phyloP scores from a whole-genome alignment of 176 grass and related monocot species.

The Olyra latifolia region DNA sequence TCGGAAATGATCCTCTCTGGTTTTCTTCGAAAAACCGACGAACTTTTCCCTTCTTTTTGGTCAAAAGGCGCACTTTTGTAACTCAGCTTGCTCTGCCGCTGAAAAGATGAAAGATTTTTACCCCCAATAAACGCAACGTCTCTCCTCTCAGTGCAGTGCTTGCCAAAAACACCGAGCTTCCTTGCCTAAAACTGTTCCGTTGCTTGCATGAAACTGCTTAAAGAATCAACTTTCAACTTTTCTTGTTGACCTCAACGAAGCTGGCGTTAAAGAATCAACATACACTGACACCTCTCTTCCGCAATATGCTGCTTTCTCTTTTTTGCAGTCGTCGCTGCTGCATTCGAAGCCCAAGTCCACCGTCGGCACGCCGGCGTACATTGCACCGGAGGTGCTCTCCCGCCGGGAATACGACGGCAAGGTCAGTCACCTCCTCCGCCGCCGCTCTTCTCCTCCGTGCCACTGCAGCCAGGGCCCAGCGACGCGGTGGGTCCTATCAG shows the following conservation, averaged over 20 bases:
- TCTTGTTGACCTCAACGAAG: background rate
- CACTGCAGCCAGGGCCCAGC: background rate
- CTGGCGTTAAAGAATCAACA: too few relatives aligned
- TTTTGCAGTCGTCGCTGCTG: conserved; percentile 72
- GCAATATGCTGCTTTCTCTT: background rate
- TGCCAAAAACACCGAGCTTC: background rate
- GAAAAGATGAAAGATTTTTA: conserved; percentile 7
- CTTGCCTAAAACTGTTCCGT: background rate
- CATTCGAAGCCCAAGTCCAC: conserved; percentile 94
- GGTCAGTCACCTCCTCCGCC: conserved; percentile 49
- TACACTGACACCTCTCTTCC: conserved; percentile 12
- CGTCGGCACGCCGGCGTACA: conserved; percentile 90
- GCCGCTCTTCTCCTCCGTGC: background rate
- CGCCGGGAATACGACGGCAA: conserved; percentile 94
- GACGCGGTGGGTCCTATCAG: background rate
- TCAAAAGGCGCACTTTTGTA: conserved; percentile 6
- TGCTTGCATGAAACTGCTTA: background rate
- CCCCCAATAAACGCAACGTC: background rate
- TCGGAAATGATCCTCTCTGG: background rate
- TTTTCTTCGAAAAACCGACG: conserved; percentile 14
- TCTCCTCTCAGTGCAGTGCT: background rate
- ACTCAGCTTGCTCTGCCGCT: conserved; percentile 7
- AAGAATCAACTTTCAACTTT: background rate
- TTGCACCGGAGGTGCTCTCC: conserved; percentile 87
- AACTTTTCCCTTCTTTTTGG: background rate